Percentiles rank a stretch among this genome's conserved stretches.
phyloP scores from a whole-genome alignment of 495 filamentous ascomycete genomes.

The Daldinia grandis region DNA sequence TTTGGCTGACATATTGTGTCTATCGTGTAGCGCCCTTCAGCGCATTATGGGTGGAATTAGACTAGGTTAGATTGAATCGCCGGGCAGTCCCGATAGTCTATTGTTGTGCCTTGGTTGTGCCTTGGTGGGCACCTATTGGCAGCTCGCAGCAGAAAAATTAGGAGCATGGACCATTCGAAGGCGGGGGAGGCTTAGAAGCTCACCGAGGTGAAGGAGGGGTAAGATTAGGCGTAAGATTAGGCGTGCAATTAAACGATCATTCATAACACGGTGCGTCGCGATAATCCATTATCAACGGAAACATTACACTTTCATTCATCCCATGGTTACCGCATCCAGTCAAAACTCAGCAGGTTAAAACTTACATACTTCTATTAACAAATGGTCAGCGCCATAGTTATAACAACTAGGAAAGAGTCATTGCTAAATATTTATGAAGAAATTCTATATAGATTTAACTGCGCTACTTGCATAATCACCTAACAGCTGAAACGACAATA shows the following conservation, averaged over 20 bases:
- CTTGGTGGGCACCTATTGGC: constrained; percentile 8
- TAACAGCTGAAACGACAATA: neutral
- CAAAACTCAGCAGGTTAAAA: no score
- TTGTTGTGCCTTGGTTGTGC: neutral
- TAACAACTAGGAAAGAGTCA: no score
- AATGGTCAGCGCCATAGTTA: no score
- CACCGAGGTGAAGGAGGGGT: constrained; percentile 36
- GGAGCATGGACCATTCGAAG: constrained; percentile 35
- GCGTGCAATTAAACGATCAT: neutral
- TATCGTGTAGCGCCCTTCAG: constrained; percentile 9
- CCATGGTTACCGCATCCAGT: no score
- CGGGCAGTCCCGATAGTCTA: neutral
- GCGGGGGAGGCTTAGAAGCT: constrained; percentile 25
- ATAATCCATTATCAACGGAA: neutral
- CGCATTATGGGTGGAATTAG: constrained; percentile 13
- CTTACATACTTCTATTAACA: no score
- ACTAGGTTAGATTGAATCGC: neutral
- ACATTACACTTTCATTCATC: no score
- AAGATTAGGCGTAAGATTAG: constrained; percentile 7
- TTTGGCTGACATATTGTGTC: constrained; percentile 45
- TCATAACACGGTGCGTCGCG: neutral
- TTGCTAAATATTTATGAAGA: no score
- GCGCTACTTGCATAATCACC: no score
- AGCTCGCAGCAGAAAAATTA: constrained; percentile 16
- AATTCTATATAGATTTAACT: no score